Base-by-base conservation (phyloP, 2,329 filamentous ascomycete genomes). In the Stromatinia cepivora region DNA sequence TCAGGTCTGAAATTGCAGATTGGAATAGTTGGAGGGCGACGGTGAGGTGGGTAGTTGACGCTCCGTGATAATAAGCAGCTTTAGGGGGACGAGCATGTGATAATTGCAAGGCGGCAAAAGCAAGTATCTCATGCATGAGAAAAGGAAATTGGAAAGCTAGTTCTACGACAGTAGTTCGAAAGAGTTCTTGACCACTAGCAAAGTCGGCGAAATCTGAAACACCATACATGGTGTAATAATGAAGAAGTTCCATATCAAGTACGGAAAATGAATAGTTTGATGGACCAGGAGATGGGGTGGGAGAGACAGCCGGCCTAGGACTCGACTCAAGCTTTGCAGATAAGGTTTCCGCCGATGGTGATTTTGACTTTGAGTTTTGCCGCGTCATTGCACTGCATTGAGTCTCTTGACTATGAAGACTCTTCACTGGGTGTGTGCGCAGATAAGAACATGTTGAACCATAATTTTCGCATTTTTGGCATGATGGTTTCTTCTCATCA, bases 1-100 rank as follows among this genome's bases (percentile, higher is more conserved):
- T 70, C 78, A 81, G 75, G 80, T 80, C 42, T 84, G 85, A 52
- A 84, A 89, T 71, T 66, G 76, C 72, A 22, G 75, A 72, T 67
- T 79, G 78, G 70, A 79, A 80, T 9, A 76, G 66, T 17, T 72
- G 71, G 4, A 81, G 72, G 39, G 73, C 77, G 25, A 71, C 76
- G 46, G 77, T 77, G 25, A 78, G 71, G 31, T 78, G 77, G 1
- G 76, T 77, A 31, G 50, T 79, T 73, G 70, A 80, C 72, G 70
- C 76, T 71, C 69, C 72, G 69, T 61, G 77, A 77, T 70, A 76
- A 61, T 39, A 70, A 61, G 28, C 66, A 62, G 48, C 73, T 71
- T 52, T 70, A 53, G 50, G 28, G 8, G 78, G 76, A 5, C 70
- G 72, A 1, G 74, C 67, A n/a, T 76, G 75, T 62, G 79, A 79